These are phyloP conservation scores for Collybia nuda DNA, from an alignment of 768 basidiomycete genomes.

Conservation along the genomic window DNA sequence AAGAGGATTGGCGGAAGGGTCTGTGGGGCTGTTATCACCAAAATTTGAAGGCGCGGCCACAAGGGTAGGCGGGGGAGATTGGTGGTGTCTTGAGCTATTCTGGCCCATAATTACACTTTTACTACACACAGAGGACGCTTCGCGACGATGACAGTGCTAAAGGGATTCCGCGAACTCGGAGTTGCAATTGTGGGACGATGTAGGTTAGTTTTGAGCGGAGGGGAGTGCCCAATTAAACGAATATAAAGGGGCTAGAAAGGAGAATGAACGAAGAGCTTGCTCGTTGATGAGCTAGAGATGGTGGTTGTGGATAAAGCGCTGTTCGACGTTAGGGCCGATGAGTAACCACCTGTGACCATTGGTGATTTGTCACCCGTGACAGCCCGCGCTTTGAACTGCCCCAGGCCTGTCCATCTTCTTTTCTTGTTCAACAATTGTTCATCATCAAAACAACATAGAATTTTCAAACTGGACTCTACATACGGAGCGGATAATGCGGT, in stretches of 20 bases:
- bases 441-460: background rate
- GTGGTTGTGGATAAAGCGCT: conserved; percentile 16
- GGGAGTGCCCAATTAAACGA: too few species aligned
- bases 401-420: background rate
- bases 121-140: too few species aligned
- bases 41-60: background rate
- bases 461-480: too few species aligned
- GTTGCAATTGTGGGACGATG: too few species aligned
- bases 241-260: background rate
- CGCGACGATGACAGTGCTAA: too few species aligned
- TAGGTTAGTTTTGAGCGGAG: too few species aligned
- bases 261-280: conserved; percentile 2
- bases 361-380: too few species aligned
- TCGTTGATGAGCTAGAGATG: background rate
- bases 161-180: too few species aligned
- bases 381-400: too few species aligned
- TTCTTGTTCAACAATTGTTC: background rate
- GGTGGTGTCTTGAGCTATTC: conserved; percentile 11
- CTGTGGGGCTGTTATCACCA: background rate
- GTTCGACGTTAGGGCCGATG: conserved; percentile 10
- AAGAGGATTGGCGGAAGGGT: background rate
- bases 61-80: background rate
- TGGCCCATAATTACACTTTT: conserved; percentile 14
- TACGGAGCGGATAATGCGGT: too few species aligned
- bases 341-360: conserved; percentile 9